These are phyloP conservation scores for Boechera divaricarpa DNA, from an alignment of 345 rosid species.

Conservation along the genomic window DNA sequence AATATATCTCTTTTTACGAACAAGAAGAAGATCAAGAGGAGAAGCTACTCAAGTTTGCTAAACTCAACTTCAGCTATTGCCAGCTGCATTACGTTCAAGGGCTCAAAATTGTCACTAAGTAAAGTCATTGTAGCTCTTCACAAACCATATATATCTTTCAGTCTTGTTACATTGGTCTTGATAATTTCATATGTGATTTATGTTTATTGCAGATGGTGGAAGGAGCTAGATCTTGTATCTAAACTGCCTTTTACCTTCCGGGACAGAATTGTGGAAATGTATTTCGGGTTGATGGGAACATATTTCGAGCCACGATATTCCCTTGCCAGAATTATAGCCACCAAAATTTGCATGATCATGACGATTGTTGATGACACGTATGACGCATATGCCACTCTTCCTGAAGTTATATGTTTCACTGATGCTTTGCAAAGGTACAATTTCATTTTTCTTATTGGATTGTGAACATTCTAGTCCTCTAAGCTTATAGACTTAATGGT, in stretches of 20 bases:
- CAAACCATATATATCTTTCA: too few species aligned
- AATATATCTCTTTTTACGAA: conserved; percentile 27
- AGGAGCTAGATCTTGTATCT: conserved; percentile 8
- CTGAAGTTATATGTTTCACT: conserved; percentile 4
- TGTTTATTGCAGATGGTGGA: conserved; percentile 25
- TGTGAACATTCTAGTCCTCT: not conserved
- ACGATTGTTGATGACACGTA: conserved; percentile 17
- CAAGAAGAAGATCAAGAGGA: conserved; percentile 23
- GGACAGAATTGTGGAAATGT: not conserved
- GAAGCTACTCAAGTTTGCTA: conserved; percentile 15
- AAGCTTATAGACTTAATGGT: not conserved
- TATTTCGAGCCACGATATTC: conserved; percentile 27
- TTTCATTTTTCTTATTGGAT: not conserved
- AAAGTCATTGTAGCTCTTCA: not conserved
- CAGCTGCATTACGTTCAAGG: conserved; percentile 7
- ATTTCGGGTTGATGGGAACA: not conserved
- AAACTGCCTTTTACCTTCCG: not conserved
- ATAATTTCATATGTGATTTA: not conserved
- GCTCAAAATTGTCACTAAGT: conserved; percentile 11
- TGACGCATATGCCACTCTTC: conserved; percentile 30
- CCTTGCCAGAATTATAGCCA: not conserved
- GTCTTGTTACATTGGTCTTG: not conserved
- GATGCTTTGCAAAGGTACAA: conserved; percentile 23
- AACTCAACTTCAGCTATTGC: conserved; percentile 16
- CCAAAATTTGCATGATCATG: conserved; percentile 14